Evolutionary conservation across 345 rosid species (phyloP), one percentile per base, ranked within the genome.

Genomic region (Lumnitzera littorea): DNA sequence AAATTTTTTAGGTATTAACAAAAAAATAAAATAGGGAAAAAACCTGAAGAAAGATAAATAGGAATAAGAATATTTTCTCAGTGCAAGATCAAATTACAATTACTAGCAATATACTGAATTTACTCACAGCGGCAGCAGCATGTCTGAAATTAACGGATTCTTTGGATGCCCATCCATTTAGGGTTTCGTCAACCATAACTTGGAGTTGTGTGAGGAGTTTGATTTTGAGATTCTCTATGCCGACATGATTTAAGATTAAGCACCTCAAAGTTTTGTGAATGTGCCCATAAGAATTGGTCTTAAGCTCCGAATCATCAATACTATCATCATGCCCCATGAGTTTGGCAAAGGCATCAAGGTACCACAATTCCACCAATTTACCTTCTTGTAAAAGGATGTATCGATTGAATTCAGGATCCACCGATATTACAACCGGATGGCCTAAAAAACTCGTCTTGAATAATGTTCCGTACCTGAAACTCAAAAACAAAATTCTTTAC

Each of bases 381-480:
- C 71, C 71, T 31, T 74, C 65, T 36, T 69, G 74, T 7, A 51
- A 62, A 4, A 70, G 17, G 11, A 70, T 48, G 56, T 15, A 66
- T 29, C 63, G 23, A 47, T 70, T 74, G 51, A 70, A 55, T 43
- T 74, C 72, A 1, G 71, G 74, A 24, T 74, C 74, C 3, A 65
- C 53, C 7, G 78, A 74, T 9, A 74, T 31, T 16, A 74, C 66
- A 15, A 74, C 55, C 0, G 52, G 4, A 15, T 51, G 60, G 15
- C 71, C 74, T 9, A 62, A 72, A 57, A 74, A 11, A 53, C 50
- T 74, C 1, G 72, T 74, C 47, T 54, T 55, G 50, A 74, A 74
- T 16, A 74, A 54, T 2, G 63, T 53, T 24, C 75, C 78, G 9
- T 65, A 70, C 48, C 78, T 73, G 56, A 47, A 31, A 20, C 20